Percentiles rank a stretch among this genome's conserved stretches.
phyloP scores from a whole-genome alignment of 2,329 filamentous ascomycete genomes.

The Neonectria hederae region DNA sequence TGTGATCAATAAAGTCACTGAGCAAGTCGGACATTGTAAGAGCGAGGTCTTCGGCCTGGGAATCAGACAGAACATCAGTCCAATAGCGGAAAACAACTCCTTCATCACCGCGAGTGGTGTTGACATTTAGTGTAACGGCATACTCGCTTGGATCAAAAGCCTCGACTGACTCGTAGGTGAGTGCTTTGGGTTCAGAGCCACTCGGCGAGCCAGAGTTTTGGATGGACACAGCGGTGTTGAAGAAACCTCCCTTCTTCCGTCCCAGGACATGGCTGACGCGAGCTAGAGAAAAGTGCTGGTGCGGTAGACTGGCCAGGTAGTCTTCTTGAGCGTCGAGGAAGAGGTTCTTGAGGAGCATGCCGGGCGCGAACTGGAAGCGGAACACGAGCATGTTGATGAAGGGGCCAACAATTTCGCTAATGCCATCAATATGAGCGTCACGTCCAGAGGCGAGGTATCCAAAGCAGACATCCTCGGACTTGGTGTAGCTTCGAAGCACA shows the following conservation, averaged over 20 bases:
- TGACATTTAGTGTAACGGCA: slow-evolving; percentile 44
- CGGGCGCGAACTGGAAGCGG: slow-evolving; percentile 49
- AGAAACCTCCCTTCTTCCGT: slow-evolving; percentile 38
- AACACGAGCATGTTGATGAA: slow-evolving; percentile 63
- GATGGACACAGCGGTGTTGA: slow-evolving; percentile 49
- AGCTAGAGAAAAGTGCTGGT: slow-evolving; percentile 61
- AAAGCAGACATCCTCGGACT: slow-evolving; percentile 59
- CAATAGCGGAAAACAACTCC: slow-evolving; percentile 39
- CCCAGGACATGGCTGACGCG: slow-evolving; percentile 51
- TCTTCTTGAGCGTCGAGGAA: slow-evolving; percentile 45
- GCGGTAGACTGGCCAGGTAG: slow-evolving; percentile 47
- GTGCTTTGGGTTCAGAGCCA: not conserved
- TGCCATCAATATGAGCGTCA: slow-evolving; percentile 28
- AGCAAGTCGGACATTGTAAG: slow-evolving; percentile 30
- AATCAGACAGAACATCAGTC: slow-evolving; percentile 27
- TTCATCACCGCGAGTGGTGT: slow-evolving; percentile 36
- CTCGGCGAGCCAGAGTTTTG: slow-evolving; percentile 34
- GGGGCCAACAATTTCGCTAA: slow-evolving; percentile 32
- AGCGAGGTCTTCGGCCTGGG: slow-evolving; percentile 32
- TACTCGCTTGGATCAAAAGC: slow-evolving; percentile 45
- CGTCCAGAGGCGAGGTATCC: slow-evolving; percentile 47
- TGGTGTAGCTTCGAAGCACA: slow-evolving; percentile 58
- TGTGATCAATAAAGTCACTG: slow-evolving; percentile 28
- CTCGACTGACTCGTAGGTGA: slow-evolving; percentile 30
- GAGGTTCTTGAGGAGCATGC: slow-evolving; percentile 40